Evolutionary conservation across 495 filamentous ascomycete genomes (phyloP), one percentile per base, ranked within the genome.

Genomic region (Parachaetomium inaequale): DNA sequence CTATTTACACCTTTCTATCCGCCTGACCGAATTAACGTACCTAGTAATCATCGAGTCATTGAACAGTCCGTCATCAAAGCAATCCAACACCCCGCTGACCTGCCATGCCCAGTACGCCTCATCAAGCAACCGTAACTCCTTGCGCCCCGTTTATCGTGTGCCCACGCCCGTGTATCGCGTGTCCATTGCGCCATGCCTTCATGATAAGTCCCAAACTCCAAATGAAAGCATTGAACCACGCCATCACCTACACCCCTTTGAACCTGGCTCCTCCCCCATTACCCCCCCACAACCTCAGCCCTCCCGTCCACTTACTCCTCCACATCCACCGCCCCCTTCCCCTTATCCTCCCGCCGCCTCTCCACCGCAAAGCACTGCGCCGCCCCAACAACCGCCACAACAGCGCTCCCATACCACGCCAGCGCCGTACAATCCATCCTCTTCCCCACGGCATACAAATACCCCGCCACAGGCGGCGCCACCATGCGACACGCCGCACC

Each of bases 401-500:
- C 29, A 1, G 82, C 77, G 67, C 88, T 91, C 8, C 79, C 87
- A 78, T 89, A 92, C 90, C 90, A 94, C 3, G 90, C 85, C 31
- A 94, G 68, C 8, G 85, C 87, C 2, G 89, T 92, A 64, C 87
- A 90, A 31, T 85, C 82, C 32, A 88, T 77, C 46, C 80, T 76
- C 51, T 82, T 80, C 8, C 89, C 88, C 46, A 87, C 65, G 4
- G 87, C 85, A 69, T 93, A 94, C 3, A 93, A 72, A 61, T 85
- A 85, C 0, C 90, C 90, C 2, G 90, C 87, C 26, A 94, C 74
- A 0, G 90, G 90, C 54, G 89, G 88, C 0, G 90, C 87, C 28
- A 92, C 71, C 59, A 89, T 93, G 38, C 90, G 85, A 66, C 87
- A 88, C 10, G 86, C 88, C 0, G 89, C 90, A 5, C 88, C 88